Base-by-base conservation (phyloP, 108 stramenopile species). In the Fistulifera solaris region DNA sequence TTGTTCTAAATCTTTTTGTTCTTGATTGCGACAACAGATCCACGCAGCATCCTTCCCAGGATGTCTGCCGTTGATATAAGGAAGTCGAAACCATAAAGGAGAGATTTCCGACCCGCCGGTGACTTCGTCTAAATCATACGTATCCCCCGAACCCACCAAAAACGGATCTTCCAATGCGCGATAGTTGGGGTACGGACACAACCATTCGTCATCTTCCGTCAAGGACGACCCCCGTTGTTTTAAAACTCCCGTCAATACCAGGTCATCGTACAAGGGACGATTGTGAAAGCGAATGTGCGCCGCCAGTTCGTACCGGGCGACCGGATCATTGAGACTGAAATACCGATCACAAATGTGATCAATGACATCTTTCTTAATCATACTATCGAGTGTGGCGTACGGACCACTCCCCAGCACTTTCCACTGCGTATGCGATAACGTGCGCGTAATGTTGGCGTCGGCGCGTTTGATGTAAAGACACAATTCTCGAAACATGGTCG, bases 311-410 rank as follows among this genome's bases (percentile, higher is more conserved):
- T 83, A 83, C 0, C 81, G 74, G 2, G 66, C 57, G n/a, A 83
- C 62, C 11, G 38, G 39, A 50, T 59, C 67, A 0, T 54, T 52
- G 13, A 53, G 40, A 45, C 57, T 63, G 26, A 78, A 73, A 48
- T 83, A 83, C 14, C 81, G 71, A 22, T 78, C 77, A 40, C 77
- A 78, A n/a, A 83, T 41, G 42, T 83, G 81, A 63, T 75, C 71
- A 44, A 78, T 59, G 18, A 83, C 75, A 40, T 77, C 77, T 38
- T 42, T 23, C 50, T 75, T 75, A 54, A 58, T 63, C 58, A 61
- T 17, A 39, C 58, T 54, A 39, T 76, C 72, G 12, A 83, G 56
- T 4, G 77, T 69, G 5, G 72, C 67, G 52, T 84, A 84, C 6
- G 77, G 82, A 21, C 82, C 82, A 17, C 46, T 58, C 23, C 78